phyloP scores from a whole-genome alignment of 176 grass and related monocot species.

The Rhipidocladum racemiflorum region DNA sequence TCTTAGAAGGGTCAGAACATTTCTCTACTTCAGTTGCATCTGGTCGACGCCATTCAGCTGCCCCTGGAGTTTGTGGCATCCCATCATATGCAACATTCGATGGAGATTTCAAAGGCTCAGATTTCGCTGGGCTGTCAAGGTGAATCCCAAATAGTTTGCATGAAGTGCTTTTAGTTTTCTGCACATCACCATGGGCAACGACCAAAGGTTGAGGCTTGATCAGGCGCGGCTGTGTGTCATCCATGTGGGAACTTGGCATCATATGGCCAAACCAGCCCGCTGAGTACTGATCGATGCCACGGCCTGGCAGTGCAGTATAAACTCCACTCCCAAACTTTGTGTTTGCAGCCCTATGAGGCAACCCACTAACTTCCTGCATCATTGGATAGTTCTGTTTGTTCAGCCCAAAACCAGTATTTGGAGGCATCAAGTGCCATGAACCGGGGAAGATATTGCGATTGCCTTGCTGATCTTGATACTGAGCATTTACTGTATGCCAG shows the following conservation, averaged over 20 bases:
- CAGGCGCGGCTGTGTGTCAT: conserved; percentile 22
- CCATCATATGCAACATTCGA: conserved; percentile 37
- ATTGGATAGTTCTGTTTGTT: conserved; percentile 39
- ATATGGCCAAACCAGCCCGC: conserved; percentile 49
- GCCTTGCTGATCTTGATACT: conserved; percentile 54
- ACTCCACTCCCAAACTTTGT: conserved; percentile 37
- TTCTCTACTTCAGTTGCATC: conserved; percentile 36
- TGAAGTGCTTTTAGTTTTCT: conserved; percentile 46
- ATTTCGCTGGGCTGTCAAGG: conserved; percentile 43
- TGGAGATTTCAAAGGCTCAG: conserved; percentile 39
- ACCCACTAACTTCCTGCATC: conserved; percentile 31
- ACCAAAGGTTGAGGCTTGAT: conserved; percentile 55
- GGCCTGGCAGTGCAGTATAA: conserved; percentile 27
- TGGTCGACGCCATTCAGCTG: conserved; percentile 24
- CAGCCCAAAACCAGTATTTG: conserved; percentile 43
- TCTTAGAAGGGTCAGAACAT: conserved; percentile 37
- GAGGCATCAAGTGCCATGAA: conserved; percentile 55
- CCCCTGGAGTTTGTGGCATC: conserved; percentile 8
- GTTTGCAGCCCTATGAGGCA: conserved; percentile 38
- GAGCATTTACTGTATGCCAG: conserved; percentile 45
- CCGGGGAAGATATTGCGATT: conserved; percentile 41
- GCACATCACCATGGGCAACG: conserved; percentile 42
- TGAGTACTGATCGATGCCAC: conserved; percentile 40
- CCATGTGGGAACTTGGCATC: conserved; percentile 29
- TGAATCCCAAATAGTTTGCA: conserved; percentile 77